phyloP scores from a whole-genome alignment of 768 basidiomycete species.

The Pleurotus djamor region DNA sequence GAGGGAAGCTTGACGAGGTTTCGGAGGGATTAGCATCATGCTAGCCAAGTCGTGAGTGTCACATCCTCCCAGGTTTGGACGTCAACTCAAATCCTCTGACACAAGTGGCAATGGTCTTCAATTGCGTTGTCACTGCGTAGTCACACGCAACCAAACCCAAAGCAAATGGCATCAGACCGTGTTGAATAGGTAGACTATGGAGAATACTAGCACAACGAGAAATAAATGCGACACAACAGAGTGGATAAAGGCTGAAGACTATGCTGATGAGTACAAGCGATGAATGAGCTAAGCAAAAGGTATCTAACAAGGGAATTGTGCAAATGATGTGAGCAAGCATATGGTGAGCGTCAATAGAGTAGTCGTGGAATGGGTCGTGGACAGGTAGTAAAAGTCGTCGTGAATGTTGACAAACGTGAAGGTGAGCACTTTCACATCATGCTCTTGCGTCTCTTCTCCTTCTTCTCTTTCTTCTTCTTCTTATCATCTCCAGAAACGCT shows the following conservation, averaged over 20 bases:
- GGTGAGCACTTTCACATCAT: slow-evolving; percentile 42
- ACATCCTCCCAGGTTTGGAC: neutral
- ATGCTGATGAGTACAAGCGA: slow-evolving; percentile 6
- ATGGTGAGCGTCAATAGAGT: slow-evolving; percentile 16
- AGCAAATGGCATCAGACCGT: no score
- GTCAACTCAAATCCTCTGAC: no score
- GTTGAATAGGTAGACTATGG: no score
- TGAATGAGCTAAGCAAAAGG: neutral
- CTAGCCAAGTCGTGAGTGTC: neutral
- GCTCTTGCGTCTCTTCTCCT: slow-evolving; percentile 64
- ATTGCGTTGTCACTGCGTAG: neutral
- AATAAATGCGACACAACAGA: slow-evolving; percentile 1
- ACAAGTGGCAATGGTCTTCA: neutral
- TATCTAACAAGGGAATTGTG: slow-evolving; percentile 1
- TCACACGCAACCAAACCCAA: neutral
- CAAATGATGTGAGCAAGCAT: slow-evolving; percentile 1
- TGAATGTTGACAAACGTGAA: neutral
- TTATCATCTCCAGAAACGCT: slow-evolving; percentile 53
- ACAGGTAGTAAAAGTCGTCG: slow-evolving; percentile 11
- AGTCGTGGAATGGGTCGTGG: slow-evolving; percentile 16
- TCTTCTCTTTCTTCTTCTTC: slow-evolving; percentile 55
- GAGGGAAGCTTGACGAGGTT: slow-evolving; percentile 55
- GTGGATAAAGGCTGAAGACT: neutral
- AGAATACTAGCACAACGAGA: neutral
- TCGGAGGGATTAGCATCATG: slow-evolving; percentile 23